Base-by-base conservation (phyloP, 2,329 filamentous ascomycete genomes). In the Colletotrichum sansevieriae region DNA sequence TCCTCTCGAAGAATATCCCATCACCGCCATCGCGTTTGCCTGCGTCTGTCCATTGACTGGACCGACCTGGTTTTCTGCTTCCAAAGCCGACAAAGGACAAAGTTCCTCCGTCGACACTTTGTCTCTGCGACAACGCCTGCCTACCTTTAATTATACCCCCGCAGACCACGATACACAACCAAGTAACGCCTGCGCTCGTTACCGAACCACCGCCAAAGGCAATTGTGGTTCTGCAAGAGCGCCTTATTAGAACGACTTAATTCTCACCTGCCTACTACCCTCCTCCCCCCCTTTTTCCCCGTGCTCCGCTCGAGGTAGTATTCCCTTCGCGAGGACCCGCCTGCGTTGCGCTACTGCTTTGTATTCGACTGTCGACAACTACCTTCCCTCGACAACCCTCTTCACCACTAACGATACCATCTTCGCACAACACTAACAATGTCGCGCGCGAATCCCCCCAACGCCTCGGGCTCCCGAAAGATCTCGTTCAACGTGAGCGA, bases 401-500 rank as follows among this genome's bases (percentile, higher is more conserved):
- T 52, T 39, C 33, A 65, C 39, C 41, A 37, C 37, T 15, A 39
- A 39, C 52, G 51, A 61, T 43, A 70, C 62, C 54, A 65, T 65
- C 65, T 58, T 67, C 71, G 57, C 64, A 67, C 63, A 33, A 46
- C 49, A 20, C 22, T 65, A 46, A 78, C 68, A 76, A 88, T 89
- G 87, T 89, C 87, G 77, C 87, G 87, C 76, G 76, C 86, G 68
- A 82, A 84, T 76, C 80, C 85, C 73, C 87, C 84, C 75, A 89
- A 85, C 80, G 82, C 86, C 67, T 82, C 86, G 76, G 88, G 88
- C 75, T 91, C 90, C 75, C 89, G 96, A 79, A 99, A 98, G 88
- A 99, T 99, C 80, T 98, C 95, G 65, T 99, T 99, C 90, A 99
- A 99, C 78, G 96, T 99, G 72, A 98, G 95, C 77, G 96, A 99